Conservation (phyloP, 2,329 filamentous ascomycete species). For the Fusarium miscanthi region DNA sequence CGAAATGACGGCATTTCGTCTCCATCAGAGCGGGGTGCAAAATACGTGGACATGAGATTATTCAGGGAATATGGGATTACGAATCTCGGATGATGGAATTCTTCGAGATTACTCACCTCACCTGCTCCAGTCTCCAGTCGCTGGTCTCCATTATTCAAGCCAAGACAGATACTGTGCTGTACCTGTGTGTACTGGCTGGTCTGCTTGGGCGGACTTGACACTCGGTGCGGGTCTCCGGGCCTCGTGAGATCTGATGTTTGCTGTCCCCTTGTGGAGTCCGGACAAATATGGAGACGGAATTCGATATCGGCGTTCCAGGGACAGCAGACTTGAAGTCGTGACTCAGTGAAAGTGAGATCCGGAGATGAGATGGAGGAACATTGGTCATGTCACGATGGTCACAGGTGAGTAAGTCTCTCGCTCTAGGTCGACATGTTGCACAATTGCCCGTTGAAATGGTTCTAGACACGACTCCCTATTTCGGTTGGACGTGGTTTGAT, state of each 20-base stretch:
- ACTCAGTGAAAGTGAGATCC: conserved; percentile 20
- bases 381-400: conserved; percentile 4
- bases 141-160: neutral
- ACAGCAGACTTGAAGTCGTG: conserved; percentile 19
- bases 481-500: neutral
- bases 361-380: conserved; percentile 21
- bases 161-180: conserved; percentile 13
- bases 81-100: conserved; percentile 29
- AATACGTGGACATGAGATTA: conserved; percentile 11
- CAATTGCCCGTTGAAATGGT: conserved; percentile 13
- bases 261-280: conserved; percentile 24
- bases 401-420: neutral
- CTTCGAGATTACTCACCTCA: conserved; percentile 23
- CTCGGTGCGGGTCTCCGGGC: conserved; percentile 19
- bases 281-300: conserved; percentile 16
- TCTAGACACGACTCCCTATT: neutral
- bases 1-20: conserved; percentile 24
- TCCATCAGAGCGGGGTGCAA: conserved; percentile 5
- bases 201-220: conserved; percentile 4
- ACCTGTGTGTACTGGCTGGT: neutral
- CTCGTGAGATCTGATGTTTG: conserved; percentile 30
- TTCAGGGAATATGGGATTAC: conserved; percentile 13
- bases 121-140: neutral
- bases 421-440: neutral
- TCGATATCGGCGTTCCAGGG: conserved; percentile 15